Evolutionary conservation across 2,329 filamentous ascomycete genomes (phyloP).

Genomic region (Colletotrichum brevisporum): DNA sequence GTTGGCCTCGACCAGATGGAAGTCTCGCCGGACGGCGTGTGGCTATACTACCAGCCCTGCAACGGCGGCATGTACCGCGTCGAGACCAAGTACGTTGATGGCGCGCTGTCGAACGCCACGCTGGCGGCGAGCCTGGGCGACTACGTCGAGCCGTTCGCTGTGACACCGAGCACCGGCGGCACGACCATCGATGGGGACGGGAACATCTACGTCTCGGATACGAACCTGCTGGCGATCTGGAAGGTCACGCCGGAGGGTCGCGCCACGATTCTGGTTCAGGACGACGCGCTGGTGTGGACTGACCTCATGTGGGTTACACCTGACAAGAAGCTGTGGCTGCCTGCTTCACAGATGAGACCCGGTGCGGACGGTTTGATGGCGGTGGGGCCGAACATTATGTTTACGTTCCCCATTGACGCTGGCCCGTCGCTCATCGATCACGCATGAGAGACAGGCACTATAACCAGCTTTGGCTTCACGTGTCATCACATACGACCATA

Average conservation of each 20-base stretch:
- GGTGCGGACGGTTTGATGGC: slow-evolving; percentile 12
- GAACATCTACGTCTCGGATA: slow-evolving; percentile 16
- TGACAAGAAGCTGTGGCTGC: slow-evolving; percentile 23
- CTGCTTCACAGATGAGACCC: slow-evolving; percentile 25
- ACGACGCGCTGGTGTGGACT: slow-evolving; percentile 19
- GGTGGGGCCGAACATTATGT: slow-evolving; percentile 3
- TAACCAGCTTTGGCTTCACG: no score
- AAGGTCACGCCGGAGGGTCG: slow-evolving; percentile 7
- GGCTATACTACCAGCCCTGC: slow-evolving; percentile 27
- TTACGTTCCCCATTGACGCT: slow-evolving; percentile 14
- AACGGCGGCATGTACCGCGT: slow-evolving; percentile 28
- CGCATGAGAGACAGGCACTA: neutral
- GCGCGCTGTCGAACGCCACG: slow-evolving; percentile 15
- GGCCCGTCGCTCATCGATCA: slow-evolving; percentile 17
- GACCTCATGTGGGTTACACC: slow-evolving; percentile 26
- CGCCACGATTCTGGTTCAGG: slow-evolving; percentile 8
- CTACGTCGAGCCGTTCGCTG: slow-evolving; percentile 8
- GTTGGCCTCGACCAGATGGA: slow-evolving; percentile 26
- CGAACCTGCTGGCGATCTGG: slow-evolving; percentile 21
- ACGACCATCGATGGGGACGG: slow-evolving; percentile 22
- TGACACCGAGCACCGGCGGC: slow-evolving; percentile 13
- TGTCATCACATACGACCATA: no score
- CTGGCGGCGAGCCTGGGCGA: slow-evolving; percentile 19
- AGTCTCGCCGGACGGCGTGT: slow-evolving; percentile 19
- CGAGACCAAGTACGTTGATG: slow-evolving; percentile 19